Evolutionary conservation across 257 asterid genomes (phyloP), one percentile per base, ranked within the genome.

Genomic region (Rauvolfia tetraphylla): DNA sequence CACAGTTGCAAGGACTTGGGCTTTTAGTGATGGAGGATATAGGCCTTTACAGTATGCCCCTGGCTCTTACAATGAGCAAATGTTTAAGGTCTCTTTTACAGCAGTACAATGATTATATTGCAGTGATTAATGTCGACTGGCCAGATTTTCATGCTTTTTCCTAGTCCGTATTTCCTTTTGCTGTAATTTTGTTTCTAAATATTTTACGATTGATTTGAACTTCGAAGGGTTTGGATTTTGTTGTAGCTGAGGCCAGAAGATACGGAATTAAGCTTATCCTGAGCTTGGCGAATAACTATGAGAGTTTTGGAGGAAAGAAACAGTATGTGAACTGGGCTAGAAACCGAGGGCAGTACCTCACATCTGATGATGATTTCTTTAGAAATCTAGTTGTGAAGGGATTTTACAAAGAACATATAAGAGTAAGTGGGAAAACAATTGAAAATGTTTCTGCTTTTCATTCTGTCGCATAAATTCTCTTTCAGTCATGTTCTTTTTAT

Each of bases 291-390:
- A 93, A 93, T 73, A 92, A 93, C 79, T 92, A 93, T 80, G 96
- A 92, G 27, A 89, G 85, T 78, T 90, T 90, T 88, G 98, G 97
- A 14, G 97, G 99, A 38, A 92, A 90, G 82, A 89, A 89, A 63
- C 97, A 95, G 88, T 95, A 95, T 79, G 96, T 95, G 81, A 83
- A 88, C 66, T 95, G 98, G 99, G 99, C 93, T 51, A 86, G 88
- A 85, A 81, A 75, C 78, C 66, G 78, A 56, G 98, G 98, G 6
- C 94, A 91, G 69, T 78, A 84, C 78, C 74, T 93, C 44, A 76
- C 84, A 5, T 90, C 96, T 65, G 97, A 90, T 78, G 98, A 93
- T 88, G 97, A 93, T 85, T 93, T 93, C 87, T 93, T 90, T 34
- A 92, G 79, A 41, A 82, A 90, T 79, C 74, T 90, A 72, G 70